Base-by-base conservation (phyloP, 345 rosid genomes). In the Populus simonii region DNA sequence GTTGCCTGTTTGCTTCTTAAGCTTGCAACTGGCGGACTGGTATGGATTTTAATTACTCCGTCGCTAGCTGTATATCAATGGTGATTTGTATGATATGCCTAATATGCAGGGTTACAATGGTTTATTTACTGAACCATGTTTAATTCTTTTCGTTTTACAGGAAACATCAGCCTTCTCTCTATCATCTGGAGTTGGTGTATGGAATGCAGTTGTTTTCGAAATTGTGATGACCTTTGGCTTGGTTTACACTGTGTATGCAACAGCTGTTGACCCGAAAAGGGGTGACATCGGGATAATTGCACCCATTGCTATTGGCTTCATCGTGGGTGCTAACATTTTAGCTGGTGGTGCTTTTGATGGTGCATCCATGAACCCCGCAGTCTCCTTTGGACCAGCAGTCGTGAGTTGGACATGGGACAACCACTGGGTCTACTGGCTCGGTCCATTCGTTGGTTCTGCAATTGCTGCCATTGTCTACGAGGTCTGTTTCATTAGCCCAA, bases 391-490 rank as follows among this genome's bases (percentile, higher is more conserved):
- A 55, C 85, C 82, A 16, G 82, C 85, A 5, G 82, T 82, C 25
- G 82, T 82, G 3, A 82, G 82, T 70, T 78, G 85, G 85, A 70
- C 85, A 25, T 78, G 85, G 85, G 62, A 25, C 70, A 71, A 23
- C 77, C 85, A 82, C 77, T 82, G 85, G 85, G 85, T 82, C 45
- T 82, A 82, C 45, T 82, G 80, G 85, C 82, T 82, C 27, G 85
- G 80, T 11, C 85, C 85, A 23, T 82, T 82, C 38, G 33, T 66
- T 10, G 85, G 85, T 0, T 79, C 79, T 8, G 82, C 55, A 25
- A 82, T 82, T 15, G 82, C 85, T 1, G 85, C 79, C 11, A 3
- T 82, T 22, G 77, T 82, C 43, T 82, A 82, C 18, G 84, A 82
- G 65, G 20, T 23, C 18, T 51, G 78, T 47, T 78, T 82, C 81